Conservation (phyloP, 768 basidiomycete species). For the Suillus brevipes region DNA sequence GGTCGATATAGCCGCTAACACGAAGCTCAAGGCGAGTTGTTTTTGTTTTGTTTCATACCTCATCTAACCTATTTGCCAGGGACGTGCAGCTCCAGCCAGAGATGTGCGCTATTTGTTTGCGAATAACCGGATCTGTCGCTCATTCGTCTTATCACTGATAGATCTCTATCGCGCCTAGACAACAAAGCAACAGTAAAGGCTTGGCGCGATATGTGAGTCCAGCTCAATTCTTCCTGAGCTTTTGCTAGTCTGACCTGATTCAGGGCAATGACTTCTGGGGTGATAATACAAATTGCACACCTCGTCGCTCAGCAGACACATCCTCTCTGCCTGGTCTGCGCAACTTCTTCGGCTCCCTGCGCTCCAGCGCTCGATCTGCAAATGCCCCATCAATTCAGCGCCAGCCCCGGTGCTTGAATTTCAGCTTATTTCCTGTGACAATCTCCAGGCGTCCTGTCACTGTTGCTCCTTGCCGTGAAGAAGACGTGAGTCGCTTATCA, state of each 20-base stretch:
- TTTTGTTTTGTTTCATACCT: not conserved
- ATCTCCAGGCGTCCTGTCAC: not conserved
- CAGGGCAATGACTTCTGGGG: not conserved
- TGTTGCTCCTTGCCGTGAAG: not conserved
- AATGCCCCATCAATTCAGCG: not conserved
- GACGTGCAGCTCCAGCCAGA: not conserved
- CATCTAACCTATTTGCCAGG: not conserved
- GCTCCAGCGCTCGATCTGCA: not conserved
- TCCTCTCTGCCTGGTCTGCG: not conserved
- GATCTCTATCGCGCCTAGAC: not conserved
- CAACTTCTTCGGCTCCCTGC: not conserved
- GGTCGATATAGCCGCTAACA: no score
- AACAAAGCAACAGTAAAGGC: no score
- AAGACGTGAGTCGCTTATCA: not conserved
- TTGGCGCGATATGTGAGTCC: not conserved
- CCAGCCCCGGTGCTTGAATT: not conserved
- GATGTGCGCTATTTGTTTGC: not conserved
- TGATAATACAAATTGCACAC: not conserved
- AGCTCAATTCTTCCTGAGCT: not conserved
- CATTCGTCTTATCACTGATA: not conserved
- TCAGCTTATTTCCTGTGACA: not conserved
- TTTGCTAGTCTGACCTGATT: not conserved
- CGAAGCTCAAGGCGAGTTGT: no score
- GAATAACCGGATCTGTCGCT: not conserved
- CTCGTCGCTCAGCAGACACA: not conserved